A percentile compares a stretch with the other conserved stretches of the same genome.
These are phyloP conservation scores for Hypoxylon crocopeplum DNA, from an alignment of 495 filamentous ascomycete species.

Conservation along the genomic window DNA sequence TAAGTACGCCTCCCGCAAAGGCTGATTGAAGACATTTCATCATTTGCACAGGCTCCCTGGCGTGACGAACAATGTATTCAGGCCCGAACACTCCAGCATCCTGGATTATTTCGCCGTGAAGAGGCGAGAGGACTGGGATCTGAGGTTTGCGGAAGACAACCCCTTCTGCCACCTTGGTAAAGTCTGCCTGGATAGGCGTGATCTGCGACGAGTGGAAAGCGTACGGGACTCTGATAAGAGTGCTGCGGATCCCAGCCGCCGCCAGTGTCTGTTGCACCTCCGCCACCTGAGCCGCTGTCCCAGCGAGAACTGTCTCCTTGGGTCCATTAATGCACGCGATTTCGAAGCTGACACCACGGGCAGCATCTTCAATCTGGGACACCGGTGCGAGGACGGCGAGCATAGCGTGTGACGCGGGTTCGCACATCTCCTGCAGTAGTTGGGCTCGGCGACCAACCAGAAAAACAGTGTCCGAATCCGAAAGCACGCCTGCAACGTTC, in stretches of 20 bases:
- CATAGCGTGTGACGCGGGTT: constrained; percentile 64
- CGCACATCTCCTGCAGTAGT: constrained; percentile 61
- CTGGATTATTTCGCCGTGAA: background rate
- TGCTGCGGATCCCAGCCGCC: constrained; percentile 53
- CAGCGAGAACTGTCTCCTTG: constrained; percentile 56
- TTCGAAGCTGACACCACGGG: constrained; percentile 3
- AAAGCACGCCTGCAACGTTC: constrained; percentile 70
- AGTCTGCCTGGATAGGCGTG: constrained; percentile 64
- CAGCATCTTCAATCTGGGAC: background rate
- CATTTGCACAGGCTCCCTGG: background rate
- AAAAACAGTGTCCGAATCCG: constrained; percentile 68
- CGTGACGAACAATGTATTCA: background rate
- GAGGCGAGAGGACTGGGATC: constrained; percentile 65
- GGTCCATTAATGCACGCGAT: constrained; percentile 59
- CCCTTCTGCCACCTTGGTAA: constrained; percentile 54
- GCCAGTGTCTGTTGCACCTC: constrained; percentile 43
- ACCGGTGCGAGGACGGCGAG: constrained; percentile 47
- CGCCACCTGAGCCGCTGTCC: constrained; percentile 59
- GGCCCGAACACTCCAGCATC: background rate
- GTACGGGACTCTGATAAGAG: constrained; percentile 68
- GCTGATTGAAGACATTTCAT: too few species aligned
- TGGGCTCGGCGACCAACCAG: constrained; percentile 71
- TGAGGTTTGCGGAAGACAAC: constrained; percentile 56
- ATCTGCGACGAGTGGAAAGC: constrained; percentile 76
- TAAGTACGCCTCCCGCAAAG: too few species aligned